Evolutionary conservation across 1,284 basidiomycete genomes (phyloP).

Genomic region (Neolentinus lepideus): DNA sequence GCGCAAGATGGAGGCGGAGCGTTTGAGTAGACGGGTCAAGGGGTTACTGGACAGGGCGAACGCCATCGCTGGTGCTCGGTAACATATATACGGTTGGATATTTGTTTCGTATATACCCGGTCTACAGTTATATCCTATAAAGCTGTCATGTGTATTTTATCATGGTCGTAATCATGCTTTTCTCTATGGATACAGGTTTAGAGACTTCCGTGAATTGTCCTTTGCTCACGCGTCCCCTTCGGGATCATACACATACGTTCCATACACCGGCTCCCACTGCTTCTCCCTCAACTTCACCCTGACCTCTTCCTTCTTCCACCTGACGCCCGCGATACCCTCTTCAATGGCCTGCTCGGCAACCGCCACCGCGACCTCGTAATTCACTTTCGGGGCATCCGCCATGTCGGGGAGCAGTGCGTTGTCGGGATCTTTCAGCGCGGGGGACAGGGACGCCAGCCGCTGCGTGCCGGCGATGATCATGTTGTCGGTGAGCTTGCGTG

Average conservation of each 20-base stretch:
- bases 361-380: conserved; percentile 75
- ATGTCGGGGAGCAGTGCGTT: conserved; percentile 70
- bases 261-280: conserved; percentile 59
- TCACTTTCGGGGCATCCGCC: conserved; percentile 57
- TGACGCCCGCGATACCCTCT: conserved; percentile 56
- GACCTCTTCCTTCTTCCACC: conserved; percentile 47
- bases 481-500: conserved; percentile 57
- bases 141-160: background rate
- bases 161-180: background rate
- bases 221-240: conserved; percentile 35
- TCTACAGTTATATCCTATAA: background rate
- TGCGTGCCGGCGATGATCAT: conserved; percentile 77
- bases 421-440: conserved; percentile 61
- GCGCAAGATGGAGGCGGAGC: conserved; percentile 66
- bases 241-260: conserved; percentile 55
- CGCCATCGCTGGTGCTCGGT: conserved; percentile 14
- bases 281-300: conserved; percentile 41
- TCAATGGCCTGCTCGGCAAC: conserved; percentile 71
- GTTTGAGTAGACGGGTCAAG: conserved; percentile 59
- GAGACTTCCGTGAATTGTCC: too few relatives aligned
- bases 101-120: background rate
- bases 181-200: too few relatives aligned
- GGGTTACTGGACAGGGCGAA: conserved; percentile 59
- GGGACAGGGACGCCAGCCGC: conserved; percentile 68
- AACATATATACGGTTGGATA: background rate